Conservation (phyloP, 2,329 filamentous ascomycete species). For the Chalaropsis ovoidea region DNA sequence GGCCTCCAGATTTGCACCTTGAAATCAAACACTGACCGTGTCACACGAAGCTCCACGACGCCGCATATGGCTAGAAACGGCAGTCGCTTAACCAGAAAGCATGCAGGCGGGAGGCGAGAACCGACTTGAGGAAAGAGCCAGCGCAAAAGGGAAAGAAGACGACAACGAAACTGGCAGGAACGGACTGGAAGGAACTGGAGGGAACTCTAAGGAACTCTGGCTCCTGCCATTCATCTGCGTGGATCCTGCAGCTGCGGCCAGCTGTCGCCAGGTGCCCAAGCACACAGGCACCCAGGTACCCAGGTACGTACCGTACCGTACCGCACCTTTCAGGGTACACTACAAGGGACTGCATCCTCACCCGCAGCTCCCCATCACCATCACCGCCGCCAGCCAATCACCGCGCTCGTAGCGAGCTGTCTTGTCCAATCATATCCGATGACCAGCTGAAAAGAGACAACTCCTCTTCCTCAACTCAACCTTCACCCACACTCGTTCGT, state of each 20-base stretch:
- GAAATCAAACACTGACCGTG: neutral
- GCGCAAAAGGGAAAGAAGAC: neutral
- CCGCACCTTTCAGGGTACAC: neutral
- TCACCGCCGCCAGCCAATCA: neutral
- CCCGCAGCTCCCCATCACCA: constrained; percentile 8
- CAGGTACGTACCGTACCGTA: neutral
- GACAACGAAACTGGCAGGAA: neutral
- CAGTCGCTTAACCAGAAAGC: constrained; percentile 1
- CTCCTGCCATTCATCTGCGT: constrained; percentile 3
- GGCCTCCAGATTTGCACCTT: neutral
- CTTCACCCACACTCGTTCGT: neutral
- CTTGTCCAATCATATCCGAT: neutral
- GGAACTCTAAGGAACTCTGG: neutral
- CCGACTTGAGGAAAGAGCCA: neutral
- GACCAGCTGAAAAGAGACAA: constrained; percentile 10
- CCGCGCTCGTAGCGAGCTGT: neutral
- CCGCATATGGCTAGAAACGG: neutral
- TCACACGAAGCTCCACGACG: neutral
- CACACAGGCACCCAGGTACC: no score
- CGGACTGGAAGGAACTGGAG: neutral
- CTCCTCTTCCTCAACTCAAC: neutral
- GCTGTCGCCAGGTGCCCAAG: no score
- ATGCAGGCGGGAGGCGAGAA: neutral
- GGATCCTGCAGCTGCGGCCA: no score
- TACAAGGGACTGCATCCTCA: constrained; percentile 11